These are phyloP conservation scores for Stachybotrys chlorohalonatus DNA, from an alignment of 2,329 filamentous ascomycete genomes.

Conservation along the genomic window DNA sequence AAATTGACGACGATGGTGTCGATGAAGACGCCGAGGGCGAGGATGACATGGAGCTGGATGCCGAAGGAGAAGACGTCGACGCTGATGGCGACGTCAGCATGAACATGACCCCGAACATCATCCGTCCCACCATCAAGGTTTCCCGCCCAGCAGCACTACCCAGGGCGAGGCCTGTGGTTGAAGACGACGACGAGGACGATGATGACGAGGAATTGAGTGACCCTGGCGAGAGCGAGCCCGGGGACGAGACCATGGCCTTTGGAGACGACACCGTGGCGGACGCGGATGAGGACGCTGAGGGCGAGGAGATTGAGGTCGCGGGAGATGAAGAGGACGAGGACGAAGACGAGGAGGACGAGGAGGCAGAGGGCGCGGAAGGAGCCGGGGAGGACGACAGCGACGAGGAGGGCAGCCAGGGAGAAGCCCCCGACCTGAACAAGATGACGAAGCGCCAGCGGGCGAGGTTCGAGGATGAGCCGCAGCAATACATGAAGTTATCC, in stretches of 20 bases:
- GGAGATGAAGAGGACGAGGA: slow-evolving; percentile 32
- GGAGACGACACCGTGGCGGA: slow-evolving; percentile 34
- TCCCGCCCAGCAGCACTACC: slow-evolving; percentile 25
- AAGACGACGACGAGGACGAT: slow-evolving; percentile 40
- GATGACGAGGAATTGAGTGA: slow-evolving; percentile 50
- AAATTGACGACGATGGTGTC: slow-evolving; percentile 29
- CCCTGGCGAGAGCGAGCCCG: slow-evolving; percentile 38
- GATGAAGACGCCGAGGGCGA: slow-evolving; percentile 27
- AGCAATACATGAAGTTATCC: slow-evolving; percentile 50
- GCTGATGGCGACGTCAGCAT: slow-evolving; percentile 31
- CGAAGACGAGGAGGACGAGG: slow-evolving; percentile 26
- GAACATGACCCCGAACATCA: slow-evolving; percentile 32
- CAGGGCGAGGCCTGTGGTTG: slow-evolving; percentile 29
- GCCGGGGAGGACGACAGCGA: slow-evolving; percentile 33
- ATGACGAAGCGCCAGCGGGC: slow-evolving; percentile 54
- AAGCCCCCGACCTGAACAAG: slow-evolving; percentile 45
- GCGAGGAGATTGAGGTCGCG: slow-evolving; percentile 32
- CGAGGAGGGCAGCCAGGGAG: slow-evolving; percentile 36
- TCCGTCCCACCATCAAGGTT: slow-evolving; percentile 36
- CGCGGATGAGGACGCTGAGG: slow-evolving; percentile 38
- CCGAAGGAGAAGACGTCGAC: slow-evolving; percentile 30
- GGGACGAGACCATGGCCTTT: slow-evolving; percentile 26
- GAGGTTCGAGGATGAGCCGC: slow-evolving; percentile 46
- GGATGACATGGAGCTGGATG: slow-evolving; percentile 26
- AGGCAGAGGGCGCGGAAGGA: slow-evolving; percentile 29